Base-by-base conservation (phyloP, 1,284 basidiomycete species). In the Neolentinus lepideus region DNA sequence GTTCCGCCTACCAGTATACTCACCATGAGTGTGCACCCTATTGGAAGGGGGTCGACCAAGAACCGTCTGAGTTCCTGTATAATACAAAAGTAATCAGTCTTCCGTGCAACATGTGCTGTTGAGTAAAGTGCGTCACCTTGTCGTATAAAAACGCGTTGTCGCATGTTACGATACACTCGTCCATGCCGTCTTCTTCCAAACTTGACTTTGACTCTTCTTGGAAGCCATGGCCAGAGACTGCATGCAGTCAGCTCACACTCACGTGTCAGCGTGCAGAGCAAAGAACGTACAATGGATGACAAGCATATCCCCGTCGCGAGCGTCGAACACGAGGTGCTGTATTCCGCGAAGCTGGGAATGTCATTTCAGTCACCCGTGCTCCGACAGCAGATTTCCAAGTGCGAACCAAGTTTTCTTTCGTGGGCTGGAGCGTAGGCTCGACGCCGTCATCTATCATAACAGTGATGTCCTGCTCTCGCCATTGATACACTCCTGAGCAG, bases 201-300 rank as follows among this genome's bases (percentile, higher is more conserved):
- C 54, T 25, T 52, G 45, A 35, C 60, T 36, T 61, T 1, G 25
- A 63, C n/a, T 43, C 38, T 21, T 43, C 52, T 33, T 67, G 64
- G 8, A 52, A 46, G 12, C 64, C 64, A 51, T 67, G 65, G 2
- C 65, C 65, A 21, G 64, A 63, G 55, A 63, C 65, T 67, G 16
- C 6, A 2, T 19, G 8, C 14, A 29, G 16, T 33, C 16, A 14
- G 22, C 25, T 22, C 29, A 52, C 3, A 19, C 21, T 36, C 36
- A 19, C 3, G 12, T 11, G 12, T n/a, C 22, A 22, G 4, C 9
- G 52, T 19, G 31, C n/a, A 3, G 10, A 2, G 21, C 8, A 46
- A 29, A 14, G 2, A 8, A 45, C 64, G 31, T 48, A 66, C 65
- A 64, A 12, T 64, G 64, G 52, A 64, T 64, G 2, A 65, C 57